Base-by-base conservation (phyloP, 805 yeast genomes). In the Zygosaccharomyces bailii region DNA sequence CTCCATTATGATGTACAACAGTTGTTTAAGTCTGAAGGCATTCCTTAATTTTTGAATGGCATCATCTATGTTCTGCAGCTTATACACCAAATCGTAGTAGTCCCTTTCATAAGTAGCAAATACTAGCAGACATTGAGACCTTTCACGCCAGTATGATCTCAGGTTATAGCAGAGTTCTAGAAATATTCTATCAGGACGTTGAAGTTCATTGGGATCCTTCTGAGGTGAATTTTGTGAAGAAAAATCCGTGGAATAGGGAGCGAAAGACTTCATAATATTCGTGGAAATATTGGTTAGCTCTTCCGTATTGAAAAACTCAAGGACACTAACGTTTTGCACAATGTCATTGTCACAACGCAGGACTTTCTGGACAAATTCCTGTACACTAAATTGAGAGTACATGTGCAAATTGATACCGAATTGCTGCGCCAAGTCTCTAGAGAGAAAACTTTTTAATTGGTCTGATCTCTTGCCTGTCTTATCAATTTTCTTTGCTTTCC, bases 401-500 rank as follows among this genome's bases (percentile, higher is more conserved):
- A 76, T 71, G 55, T 85, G 90, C 44, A 85, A 69, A 56, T 85
- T 85, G 54, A 85, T 85, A 32, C 88, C 88, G 65, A 85, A 84
- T 57, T 84, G 90, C 55, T 85, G 93, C 1, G 86, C 82, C 14
- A 82, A 57, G 51, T 85, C 93, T 49, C 89, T 71, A 0, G 90
- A 73, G 52, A 85, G 68, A 53, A 83, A 79, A 0, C 81, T 58
- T 44, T 75, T 74, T 19, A 66, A 61, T 21, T 72, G 76, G 25
- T 65, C 71, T 9, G 32, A 17, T 10, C 9, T 37, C 42, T 67
- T 68, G 10, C 46, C 43, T 9, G 29, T 41, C 4, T 30, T 13
- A 6, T 30, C 43, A 17, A 44, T 45, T 53, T 65, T 68, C 47
- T 70, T 67, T 1, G 71, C 67, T 7, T 71, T 58, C 17, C 48